Conservation (phyloP, 306 rosid species). For the Macrotyloma uniflorum region DNA sequence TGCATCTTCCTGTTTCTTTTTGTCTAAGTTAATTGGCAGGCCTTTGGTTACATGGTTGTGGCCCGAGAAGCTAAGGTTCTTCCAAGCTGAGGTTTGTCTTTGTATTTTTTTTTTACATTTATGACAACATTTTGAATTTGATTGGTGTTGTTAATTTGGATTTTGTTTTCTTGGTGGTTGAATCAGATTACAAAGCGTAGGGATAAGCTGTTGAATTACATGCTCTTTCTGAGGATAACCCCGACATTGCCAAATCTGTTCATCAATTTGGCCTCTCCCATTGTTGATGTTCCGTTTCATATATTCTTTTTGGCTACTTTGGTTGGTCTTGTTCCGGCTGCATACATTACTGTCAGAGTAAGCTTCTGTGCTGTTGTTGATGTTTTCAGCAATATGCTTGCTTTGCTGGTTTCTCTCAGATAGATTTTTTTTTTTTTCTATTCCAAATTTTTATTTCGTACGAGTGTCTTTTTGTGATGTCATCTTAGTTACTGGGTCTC, state of each 20-base stretch:
- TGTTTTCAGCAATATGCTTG: slow-evolving; percentile 27
- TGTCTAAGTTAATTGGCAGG: slow-evolving; percentile 91
- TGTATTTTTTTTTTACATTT: neutral
- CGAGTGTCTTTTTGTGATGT: neutral
- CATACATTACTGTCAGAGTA: slow-evolving; percentile 93
- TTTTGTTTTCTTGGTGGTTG: neutral
- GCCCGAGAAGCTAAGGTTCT: slow-evolving; percentile 86
- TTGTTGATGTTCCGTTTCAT: slow-evolving; percentile 94
- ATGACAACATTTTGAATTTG: neutral
- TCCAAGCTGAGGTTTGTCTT: slow-evolving; percentile 86
- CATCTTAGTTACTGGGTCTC: slow-evolving; percentile 28
- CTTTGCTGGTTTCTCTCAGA: neutral
- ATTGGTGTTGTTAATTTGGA: slow-evolving; percentile 17
- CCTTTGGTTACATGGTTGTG: slow-evolving; percentile 92
- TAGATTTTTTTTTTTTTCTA: neutral
- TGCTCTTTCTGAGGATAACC: slow-evolving; percentile 96
- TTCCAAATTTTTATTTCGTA: neutral
- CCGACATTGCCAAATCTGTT: slow-evolving; percentile 95
- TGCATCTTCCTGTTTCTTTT: slow-evolving; percentile 83
- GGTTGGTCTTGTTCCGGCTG: slow-evolving; percentile 85
- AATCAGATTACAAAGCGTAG: slow-evolving; percentile 84
- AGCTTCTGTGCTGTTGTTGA: slow-evolving; percentile 42
- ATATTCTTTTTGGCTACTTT: slow-evolving; percentile 85
- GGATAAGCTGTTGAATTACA: slow-evolving; percentile 92
- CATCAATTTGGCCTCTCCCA: slow-evolving; percentile 98